These are phyloP conservation scores for Eucommia ulmoides DNA, from an alignment of 257 asterid genomes.

Conservation along the genomic window DNA sequence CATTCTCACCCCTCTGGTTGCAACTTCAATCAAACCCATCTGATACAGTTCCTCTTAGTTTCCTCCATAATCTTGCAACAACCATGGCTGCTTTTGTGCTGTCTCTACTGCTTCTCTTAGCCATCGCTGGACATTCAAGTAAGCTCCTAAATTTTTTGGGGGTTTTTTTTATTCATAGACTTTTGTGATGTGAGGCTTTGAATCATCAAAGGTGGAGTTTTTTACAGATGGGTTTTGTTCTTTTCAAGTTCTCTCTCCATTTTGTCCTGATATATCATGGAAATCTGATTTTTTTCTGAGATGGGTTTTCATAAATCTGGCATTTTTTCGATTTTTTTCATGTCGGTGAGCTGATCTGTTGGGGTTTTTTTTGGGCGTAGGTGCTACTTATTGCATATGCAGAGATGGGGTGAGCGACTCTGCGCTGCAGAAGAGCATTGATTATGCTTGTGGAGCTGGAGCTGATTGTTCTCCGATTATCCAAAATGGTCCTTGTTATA, in stretches of 20 bases:
- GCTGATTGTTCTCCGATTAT: not conserved
- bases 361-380: not conserved
- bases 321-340: not conserved
- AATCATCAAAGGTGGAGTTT: not conserved
- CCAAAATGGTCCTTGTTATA: not conserved
- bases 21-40: too few species aligned
- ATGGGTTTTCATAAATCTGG: not conserved
- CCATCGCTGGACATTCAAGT: conserved; percentile 1
- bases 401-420: not conserved
- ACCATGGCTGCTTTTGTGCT: not conserved
- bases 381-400: not conserved
- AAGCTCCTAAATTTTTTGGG: not conserved
- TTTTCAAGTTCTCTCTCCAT: too few species aligned
- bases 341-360: not conserved
- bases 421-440: not conserved
- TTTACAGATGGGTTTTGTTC: too few species aligned
- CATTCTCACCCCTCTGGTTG: not conserved
- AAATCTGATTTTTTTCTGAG: not conserved
- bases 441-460: not conserved
- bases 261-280: too few species aligned
- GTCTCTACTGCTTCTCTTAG: not conserved
- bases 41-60: not conserved
- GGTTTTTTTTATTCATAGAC: not conserved
- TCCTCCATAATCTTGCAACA: not conserved
- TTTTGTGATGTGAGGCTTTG: not conserved